Base-by-base conservation (phyloP, 495 filamentous ascomycete species). In the Oidiodendron maius region DNA sequence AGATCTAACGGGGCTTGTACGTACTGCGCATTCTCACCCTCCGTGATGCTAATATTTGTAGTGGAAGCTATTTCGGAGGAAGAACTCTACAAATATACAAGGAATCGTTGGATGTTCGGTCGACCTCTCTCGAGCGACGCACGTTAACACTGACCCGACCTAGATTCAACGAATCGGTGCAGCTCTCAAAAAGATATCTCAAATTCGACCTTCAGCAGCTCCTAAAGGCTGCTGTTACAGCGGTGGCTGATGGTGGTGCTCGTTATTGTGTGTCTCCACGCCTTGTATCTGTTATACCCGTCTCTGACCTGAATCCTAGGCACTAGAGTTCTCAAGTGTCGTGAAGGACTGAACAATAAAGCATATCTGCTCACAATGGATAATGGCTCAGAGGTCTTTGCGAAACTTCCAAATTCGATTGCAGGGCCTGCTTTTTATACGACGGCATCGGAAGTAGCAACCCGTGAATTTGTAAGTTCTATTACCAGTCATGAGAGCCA, bases 281-380 rank as follows among this genome's bases (percentile, higher is more conserved):
- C 25, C 25, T 28, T 11, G 23, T 44, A 18, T 32, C 25, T 24
- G 45, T 45, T 45, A 50, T n/a, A 6, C 35, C 43, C 28, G 6
- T 46, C 12, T 21, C 38, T 53, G 23, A 53, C 24, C 50, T 35
- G 12, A 17, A 50, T 36, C 34, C 1, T n/a, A 69, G 63, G 64
- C 43, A 60, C 51, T 32, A 63, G 54, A 40, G 28, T 67, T 25
- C 16, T 57, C 6, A 67, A 67, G 55, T 67, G 60, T 51, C 26
- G 37, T 3, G 64, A 70, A 51, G 66, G 66, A 1, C 44, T 62
- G 36, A 45, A 61, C 36, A 67, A 67, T 50, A 68, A 65, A 49
- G 61, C 58, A 0, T 70, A 64, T 32, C 50, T 67, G 12, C 56
- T 70, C 43, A 68, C 44, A 46, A 66, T 71, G 64, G 62, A 69